Percentiles rank a stretch among this genome's conserved stretches.
phyloP scores from a whole-genome alignment of 2,329 filamentous ascomycete species.

The Microdochium paspali region DNA sequence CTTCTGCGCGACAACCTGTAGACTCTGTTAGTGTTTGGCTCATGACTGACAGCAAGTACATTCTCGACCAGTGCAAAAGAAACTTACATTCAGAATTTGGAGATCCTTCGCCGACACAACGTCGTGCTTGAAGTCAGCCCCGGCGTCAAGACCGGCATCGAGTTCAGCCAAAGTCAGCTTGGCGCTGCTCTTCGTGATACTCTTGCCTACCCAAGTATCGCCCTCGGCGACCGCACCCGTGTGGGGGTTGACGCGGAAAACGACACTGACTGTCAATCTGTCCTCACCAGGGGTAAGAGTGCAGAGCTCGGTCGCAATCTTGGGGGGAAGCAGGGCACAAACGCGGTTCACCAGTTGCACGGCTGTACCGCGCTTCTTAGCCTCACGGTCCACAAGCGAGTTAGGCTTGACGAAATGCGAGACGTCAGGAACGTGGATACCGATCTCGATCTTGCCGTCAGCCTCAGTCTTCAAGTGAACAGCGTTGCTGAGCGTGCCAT shows the following conservation, averaged over 20 bases:
- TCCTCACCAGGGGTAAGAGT: conserved; percentile 82
- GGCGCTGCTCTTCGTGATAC: conserved; percentile 83
- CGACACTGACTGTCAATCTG: conserved; percentile 81
- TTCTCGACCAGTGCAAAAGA: too few relatives aligned
- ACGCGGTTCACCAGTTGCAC: conserved; percentile 88
- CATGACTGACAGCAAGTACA: too few relatives aligned
- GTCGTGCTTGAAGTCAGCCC: conserved; percentile 51
- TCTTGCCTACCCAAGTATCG: conserved; percentile 89
- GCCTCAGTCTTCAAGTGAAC: conserved; percentile 79
- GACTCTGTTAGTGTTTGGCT: not conserved
- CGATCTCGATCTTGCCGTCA: conserved; percentile 85
- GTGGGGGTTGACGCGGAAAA: conserved; percentile 80
- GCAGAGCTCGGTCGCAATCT: conserved; percentile 79
- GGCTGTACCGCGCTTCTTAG: conserved; percentile 93
- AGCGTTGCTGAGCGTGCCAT: conserved; percentile 82
- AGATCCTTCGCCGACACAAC: conserved; percentile 66
- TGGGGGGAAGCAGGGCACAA: conserved; percentile 80
- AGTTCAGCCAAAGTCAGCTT: conserved; percentile 81
- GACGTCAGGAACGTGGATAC: conserved; percentile 90
- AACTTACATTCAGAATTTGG: conserved; percentile 62
- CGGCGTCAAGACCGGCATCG: conserved; percentile 66
- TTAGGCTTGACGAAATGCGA: conserved; percentile 95
- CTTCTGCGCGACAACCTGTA: conserved; percentile 68
- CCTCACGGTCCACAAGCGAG: conserved; percentile 91
- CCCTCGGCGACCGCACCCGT: conserved; percentile 73